These are phyloP conservation scores for Botryotinia narcissicola DNA, from an alignment of 2,329 filamentous ascomycete genomes.

Conservation along the genomic window DNA sequence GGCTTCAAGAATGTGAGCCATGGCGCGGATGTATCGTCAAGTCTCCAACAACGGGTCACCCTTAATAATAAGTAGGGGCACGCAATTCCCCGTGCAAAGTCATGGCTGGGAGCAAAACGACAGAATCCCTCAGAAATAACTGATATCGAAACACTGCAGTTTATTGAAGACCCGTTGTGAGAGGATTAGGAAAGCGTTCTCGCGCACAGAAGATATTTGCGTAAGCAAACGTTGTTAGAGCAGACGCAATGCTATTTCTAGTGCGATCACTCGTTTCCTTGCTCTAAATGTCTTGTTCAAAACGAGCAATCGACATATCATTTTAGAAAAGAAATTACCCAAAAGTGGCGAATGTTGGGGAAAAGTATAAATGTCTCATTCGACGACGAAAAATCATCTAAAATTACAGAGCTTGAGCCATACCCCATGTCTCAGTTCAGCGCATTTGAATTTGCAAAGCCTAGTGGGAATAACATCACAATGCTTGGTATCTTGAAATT, in stretches of 20 bases:
- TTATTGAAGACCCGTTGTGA: background rate
- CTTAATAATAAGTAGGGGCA: background rate
- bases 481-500: constrained; percentile 55
- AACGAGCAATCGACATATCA: constrained; percentile 54
- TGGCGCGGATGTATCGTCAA: background rate
- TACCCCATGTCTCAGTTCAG: constrained; percentile 32
- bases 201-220: constrained; percentile 47
- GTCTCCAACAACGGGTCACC: background rate
- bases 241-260: background rate
- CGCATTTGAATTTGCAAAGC: constrained; percentile 52
- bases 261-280: constrained; percentile 59
- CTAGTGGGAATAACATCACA: constrained; percentile 46
- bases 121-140: background rate
- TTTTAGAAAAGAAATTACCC: constrained; percentile 48
- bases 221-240: constrained; percentile 45
- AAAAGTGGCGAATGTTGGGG: constrained; percentile 33
- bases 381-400: constrained; percentile 23
- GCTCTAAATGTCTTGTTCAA: constrained; percentile 56
- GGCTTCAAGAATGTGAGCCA: background rate
- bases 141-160: background rate
- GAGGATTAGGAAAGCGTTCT: background rate
- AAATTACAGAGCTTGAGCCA: constrained; percentile 29
- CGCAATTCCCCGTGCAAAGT: background rate
- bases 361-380: constrained; percentile 25
- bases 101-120: background rate